Percentiles rank a stretch among this genome's conserved stretches.
Evolutionary conservation across 2,329 filamentous ascomycete species (phyloP).

Genomic region (Anisogramma anomala): DNA sequence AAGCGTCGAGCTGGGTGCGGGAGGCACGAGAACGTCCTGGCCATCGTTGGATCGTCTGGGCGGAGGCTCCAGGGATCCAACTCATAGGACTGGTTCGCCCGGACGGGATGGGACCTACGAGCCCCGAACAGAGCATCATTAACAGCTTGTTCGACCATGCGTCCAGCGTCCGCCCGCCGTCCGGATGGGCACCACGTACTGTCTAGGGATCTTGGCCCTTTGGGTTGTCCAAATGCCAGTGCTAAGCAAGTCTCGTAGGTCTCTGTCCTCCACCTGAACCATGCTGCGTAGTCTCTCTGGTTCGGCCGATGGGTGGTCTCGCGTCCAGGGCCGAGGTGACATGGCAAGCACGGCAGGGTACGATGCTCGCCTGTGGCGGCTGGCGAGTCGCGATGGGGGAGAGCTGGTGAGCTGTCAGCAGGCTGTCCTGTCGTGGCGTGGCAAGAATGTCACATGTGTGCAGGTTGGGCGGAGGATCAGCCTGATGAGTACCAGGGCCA

Average conservation of each 20-base stretch:
- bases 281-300: slow-evolving; percentile 22
- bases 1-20: slow-evolving; percentile 21
- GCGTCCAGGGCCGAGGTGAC: not conserved
- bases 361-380: not conserved
- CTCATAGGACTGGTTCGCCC: slow-evolving; percentile 11
- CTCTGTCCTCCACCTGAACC: slow-evolving; percentile 30
- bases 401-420: not conserved
- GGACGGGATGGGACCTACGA: slow-evolving; percentile 6
- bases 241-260: slow-evolving; percentile 35
- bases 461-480: no score
- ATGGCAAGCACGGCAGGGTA: not conserved
- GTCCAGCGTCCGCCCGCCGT: not conserved
- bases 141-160: not conserved
- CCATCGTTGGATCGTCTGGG: not conserved
- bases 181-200: slow-evolving; percentile 20
- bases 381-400: not conserved
- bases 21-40: not conserved
- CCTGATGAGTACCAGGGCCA: no score
- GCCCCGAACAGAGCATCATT: not conserved
- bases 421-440: not conserved
- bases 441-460: not conserved
- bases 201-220: slow-evolving; percentile 27
- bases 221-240: slow-evolving; percentile 41
- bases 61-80: slow-evolving; percentile 1
- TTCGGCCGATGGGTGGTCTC: not conserved